Base-by-base conservation (phyloP, 768 basidiomycete species). In the Tulasnella sp. region DNA sequence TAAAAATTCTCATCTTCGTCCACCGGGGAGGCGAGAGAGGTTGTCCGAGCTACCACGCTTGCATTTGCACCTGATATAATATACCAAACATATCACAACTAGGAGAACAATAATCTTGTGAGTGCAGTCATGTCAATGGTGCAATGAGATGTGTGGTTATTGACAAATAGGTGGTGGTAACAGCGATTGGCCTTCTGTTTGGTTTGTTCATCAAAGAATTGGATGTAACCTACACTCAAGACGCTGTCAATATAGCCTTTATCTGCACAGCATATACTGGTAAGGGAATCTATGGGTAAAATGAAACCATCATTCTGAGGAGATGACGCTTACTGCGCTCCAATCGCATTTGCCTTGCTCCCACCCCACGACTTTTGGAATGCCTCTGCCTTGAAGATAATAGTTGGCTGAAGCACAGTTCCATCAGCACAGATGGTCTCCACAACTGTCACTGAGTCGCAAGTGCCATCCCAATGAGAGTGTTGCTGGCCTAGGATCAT, bases 381-480 rank as follows among this genome's bases (percentile, higher is more conserved):
- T 73, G 77, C 48, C 68, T 78, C 24, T 12, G 81, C 82, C 38
- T 81, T 79, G 76, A 80, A 83, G 56, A 83, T 82, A 39, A 81
- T 62, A 3, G 76, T 44, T 4, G 82, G 82, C 2, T 24, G 44
- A 9, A 82, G 48, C 2, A 39, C 42, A 14, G 73, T 79, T 2
- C 82, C 82, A 82, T 83, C 81, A 52, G 82, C 82, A 74, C 82
- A 82, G 24, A 83, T 73, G 34, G 78, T 75, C n/a, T 77, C 80
- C n/a, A 83, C n/a, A 16, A 81, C 48, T 7, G 81, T 81, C 8
- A 79, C 76, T 18, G 71, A 27, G 38, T 82, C 81, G 3, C 78
- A 77, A 42, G 82, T 71, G 48, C 77, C 75, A 36, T 75, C 62
- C 14, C 81, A 16, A 16, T 16, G 52, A 19, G 52, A 56, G 52